These are phyloP conservation scores for Termitomyces titanicus DNA, from an alignment of 768 basidiomycete genomes.

Conservation along the genomic window DNA sequence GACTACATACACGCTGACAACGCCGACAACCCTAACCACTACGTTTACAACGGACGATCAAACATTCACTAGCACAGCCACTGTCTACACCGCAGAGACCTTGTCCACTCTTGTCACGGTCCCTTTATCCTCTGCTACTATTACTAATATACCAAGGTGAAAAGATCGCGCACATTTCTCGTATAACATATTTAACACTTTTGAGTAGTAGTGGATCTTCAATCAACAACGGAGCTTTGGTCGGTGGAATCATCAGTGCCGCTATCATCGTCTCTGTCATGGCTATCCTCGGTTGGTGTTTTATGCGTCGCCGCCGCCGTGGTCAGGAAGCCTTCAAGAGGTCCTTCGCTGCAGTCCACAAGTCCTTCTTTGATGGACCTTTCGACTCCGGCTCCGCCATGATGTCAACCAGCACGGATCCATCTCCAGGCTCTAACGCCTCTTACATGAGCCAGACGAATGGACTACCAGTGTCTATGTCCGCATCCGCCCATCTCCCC, in stretches of 20 bases:
- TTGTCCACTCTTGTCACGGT: not conserved
- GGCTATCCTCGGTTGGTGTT: constrained; percentile 9
- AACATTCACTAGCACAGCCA: not conserved
- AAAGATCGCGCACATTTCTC: not conserved
- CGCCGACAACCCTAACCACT: no score
- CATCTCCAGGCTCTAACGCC: not conserved
- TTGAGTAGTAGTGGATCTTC: constrained; percentile 1
- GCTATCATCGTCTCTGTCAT: constrained; percentile 13
- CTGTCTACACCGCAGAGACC: not conserved
- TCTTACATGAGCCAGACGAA: not conserved
- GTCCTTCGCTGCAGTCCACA: constrained; percentile 6
- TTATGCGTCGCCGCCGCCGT: constrained; percentile 15
- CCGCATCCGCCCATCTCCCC: not conserved
- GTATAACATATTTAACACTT: not conserved
- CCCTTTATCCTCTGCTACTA: constrained; percentile 1
- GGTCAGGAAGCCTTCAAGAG: constrained; percentile 7
- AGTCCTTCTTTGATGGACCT: constrained; percentile 6
- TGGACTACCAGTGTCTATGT: not conserved
- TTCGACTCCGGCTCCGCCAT: not conserved
- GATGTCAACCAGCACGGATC: not conserved
- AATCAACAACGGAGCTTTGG: constrained; percentile 7
- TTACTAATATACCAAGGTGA: not conserved
- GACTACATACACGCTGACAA: no score
- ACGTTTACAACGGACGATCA: no score
- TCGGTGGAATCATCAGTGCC: constrained; percentile 16